Conservation (phyloP, 345 rosid species). For the Corchorus capsularis region DNA sequence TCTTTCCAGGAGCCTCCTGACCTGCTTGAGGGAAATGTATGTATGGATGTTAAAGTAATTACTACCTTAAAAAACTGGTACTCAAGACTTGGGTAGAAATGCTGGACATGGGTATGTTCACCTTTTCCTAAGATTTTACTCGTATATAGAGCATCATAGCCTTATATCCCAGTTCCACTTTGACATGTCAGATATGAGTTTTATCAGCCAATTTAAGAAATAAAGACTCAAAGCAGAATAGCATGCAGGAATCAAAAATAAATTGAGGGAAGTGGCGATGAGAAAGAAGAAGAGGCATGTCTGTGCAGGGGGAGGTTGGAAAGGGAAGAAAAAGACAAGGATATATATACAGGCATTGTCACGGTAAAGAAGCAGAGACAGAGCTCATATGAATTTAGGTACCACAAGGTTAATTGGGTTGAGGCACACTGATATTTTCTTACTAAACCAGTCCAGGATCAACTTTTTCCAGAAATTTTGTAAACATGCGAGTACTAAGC, state of each 20-base stretch:
- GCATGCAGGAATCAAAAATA: neutral
- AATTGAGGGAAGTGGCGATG: neutral
- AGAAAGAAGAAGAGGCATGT: neutral
- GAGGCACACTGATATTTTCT: neutral
- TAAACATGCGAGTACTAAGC: no score
- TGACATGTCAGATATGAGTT: neutral
- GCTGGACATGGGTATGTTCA: neutral
- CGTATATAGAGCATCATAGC: neutral
- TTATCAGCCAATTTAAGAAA: neutral
- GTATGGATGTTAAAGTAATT: neutral
- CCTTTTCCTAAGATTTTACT: neutral
- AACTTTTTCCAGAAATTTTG: neutral
- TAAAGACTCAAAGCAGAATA: neutral
- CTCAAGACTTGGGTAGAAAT: constrained; percentile 3
- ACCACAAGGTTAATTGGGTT: neutral
- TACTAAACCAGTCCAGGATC: neutral
- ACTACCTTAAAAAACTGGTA: neutral
- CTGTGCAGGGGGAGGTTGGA: neutral
- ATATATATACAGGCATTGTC: neutral
- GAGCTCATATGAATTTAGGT: neutral
- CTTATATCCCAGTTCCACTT: neutral
- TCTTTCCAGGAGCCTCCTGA: constrained; percentile 71
- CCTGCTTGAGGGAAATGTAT: constrained; percentile 45
- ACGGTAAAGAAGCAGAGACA: constrained; percentile 5
- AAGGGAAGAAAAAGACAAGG: neutral